phyloP scores from a whole-genome alignment of 78 protist species.

The slime mould (Dictyostelium discoideum) region dicty_2.7 NC_007090.3:4425501-4426000 shows the following conservation, averaged over 20 bases:
- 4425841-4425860: not conserved
- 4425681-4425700: not conserved
- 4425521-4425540: not conserved
- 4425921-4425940: conserved; percentile 2
- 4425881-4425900: not conserved
- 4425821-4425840: not conserved
- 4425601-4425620: not conserved
- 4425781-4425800: not conserved
- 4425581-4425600: not conserved
- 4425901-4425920: not conserved
- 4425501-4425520: not conserved
- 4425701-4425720: not conserved
- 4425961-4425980: not conserved
- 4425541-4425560: not conserved
- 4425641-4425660: not conserved
- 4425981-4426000: not conserved
- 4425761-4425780: not conserved
- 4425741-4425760: not conserved
- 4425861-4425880: not conserved
- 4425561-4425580: not conserved
- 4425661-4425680: not conserved
- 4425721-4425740: not conserved
- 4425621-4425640: not conserved
- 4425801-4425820: not conserved
- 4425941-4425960: not conserved